phyloP scores from a whole-genome alignment of 371 early-diverging fungal genomes.

The Quaeritorhiza haematococci region DNA sequence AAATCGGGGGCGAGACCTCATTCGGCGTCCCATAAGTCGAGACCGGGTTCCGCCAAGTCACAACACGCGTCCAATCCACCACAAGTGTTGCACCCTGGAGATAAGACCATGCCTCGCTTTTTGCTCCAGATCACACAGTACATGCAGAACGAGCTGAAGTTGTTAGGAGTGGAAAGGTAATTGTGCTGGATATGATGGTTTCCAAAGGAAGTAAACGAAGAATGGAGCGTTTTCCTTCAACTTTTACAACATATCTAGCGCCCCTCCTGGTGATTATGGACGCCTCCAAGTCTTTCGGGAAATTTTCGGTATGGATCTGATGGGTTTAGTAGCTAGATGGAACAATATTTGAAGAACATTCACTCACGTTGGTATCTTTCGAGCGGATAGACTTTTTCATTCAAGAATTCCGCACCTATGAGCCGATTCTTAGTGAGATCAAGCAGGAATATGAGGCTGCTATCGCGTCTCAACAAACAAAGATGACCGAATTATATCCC shows the following conservation, averaged over 20 bases:
- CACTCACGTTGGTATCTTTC: no score
- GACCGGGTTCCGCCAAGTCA: no score
- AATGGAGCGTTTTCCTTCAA: no score
- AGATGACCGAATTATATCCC: conserved; percentile 20
- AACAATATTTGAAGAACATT: no score
- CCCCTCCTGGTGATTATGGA: conserved; percentile 20
- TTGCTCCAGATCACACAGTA: conserved; percentile 16
- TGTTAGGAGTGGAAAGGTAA: conserved; percentile 15
- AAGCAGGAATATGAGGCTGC: conserved; percentile 39
- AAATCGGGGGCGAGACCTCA: no score
- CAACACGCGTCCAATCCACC: no score
- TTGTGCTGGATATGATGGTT: neutral
- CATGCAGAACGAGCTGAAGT: conserved; percentile 21
- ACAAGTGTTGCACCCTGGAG: conserved; percentile 14
- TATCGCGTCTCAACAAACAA: conserved; percentile 14
- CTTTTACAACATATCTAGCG: no score
- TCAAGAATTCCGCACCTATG: conserved; percentile 40
- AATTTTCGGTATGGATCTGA: conserved; percentile 27
- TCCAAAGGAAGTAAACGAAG: no score
- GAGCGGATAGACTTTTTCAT: conserved; percentile 36
- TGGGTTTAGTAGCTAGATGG: no score
- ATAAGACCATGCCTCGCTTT: conserved; percentile 24
- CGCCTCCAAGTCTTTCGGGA: conserved; percentile 40
- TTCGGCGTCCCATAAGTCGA: no score
- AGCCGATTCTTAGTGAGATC: conserved; percentile 39